These are phyloP conservation scores for Cornus kousa DNA, from an alignment of 148 eudicot species.

Conservation along the genomic window DNA sequence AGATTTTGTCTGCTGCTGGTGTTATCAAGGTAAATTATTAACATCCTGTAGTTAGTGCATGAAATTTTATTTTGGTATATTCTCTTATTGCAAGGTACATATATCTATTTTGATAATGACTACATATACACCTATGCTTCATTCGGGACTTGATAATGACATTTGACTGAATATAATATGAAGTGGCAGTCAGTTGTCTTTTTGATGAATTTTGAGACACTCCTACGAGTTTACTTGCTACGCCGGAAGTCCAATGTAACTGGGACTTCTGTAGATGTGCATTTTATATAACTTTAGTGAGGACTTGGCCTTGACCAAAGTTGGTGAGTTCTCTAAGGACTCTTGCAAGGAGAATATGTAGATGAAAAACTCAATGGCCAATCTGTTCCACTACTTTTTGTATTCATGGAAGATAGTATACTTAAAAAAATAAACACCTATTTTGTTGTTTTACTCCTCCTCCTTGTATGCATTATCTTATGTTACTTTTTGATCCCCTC, in stretches of 20 bases:
- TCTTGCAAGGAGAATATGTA: neutral
- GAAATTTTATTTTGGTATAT: neutral
- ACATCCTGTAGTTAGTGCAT: neutral
- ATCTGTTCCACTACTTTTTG: neutral
- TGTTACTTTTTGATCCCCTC: neutral
- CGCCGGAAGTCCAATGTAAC: neutral
- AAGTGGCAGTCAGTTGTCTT: neutral
- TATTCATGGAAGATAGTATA: neutral
- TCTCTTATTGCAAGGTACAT: neutral
- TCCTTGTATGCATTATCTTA: neutral
- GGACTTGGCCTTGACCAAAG: neutral
- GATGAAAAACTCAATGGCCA: neutral
- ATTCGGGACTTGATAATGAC: too few relatives aligned
- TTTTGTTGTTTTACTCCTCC: neutral
- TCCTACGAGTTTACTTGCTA: neutral
- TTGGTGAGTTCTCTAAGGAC: neutral
- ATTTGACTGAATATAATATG: too few relatives aligned
- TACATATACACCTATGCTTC: neutral
- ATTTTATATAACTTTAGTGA: neutral
- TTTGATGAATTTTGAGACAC: neutral
- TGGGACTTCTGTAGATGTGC: too few relatives aligned
- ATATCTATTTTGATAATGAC: neutral
- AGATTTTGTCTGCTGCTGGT: conserved; percentile 95
- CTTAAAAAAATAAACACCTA: neutral
- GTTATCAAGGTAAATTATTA: conserved; percentile 68